These are phyloP conservation scores for Trametes gibbosa DNA, from an alignment of 768 basidiomycete species.

Conservation along the genomic window DNA sequence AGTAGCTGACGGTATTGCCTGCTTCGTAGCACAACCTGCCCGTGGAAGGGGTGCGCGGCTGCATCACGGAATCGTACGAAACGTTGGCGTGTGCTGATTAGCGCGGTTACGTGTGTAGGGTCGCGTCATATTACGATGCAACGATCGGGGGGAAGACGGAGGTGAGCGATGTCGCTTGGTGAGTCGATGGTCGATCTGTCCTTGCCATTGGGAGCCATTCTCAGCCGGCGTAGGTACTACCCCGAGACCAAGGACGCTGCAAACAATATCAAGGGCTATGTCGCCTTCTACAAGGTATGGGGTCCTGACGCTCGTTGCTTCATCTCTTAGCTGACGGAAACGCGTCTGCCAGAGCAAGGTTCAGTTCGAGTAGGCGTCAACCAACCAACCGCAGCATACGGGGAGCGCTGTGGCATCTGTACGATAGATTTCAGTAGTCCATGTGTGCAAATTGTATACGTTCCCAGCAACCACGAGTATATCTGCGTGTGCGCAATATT, in stretches of 20 bases:
- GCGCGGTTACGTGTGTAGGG: slow-evolving; percentile 32
- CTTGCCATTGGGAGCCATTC: background rate
- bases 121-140: slow-evolving; percentile 65
- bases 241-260: slow-evolving; percentile 55
- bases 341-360: slow-evolving; percentile 39
- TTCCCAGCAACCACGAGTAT: too few species aligned
- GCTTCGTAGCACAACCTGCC: slow-evolving; percentile 46
- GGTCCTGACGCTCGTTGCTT: too few species aligned
- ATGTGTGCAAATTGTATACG: too few species aligned
- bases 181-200: slow-evolving; percentile 28
- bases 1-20: background rate
- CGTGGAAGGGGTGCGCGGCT: slow-evolving; percentile 67
- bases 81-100: too few species aligned
- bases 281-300: slow-evolving; percentile 77
- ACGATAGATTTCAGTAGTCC: too few species aligned
- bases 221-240: slow-evolving; percentile 57
- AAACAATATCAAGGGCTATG: slow-evolving; percentile 57
- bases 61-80: background rate
- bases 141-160: slow-evolving; percentile 42
- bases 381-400: background rate
- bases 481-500: too few species aligned
- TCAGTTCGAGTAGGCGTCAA: slow-evolving; percentile 25
- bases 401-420: too few species aligned
- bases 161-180: slow-evolving; percentile 68
- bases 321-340: background rate